Evolutionary conservation across 257 asterid species (phyloP), one percentile per base, ranked within the genome.

Genomic region (Plantago elongata): DNA sequence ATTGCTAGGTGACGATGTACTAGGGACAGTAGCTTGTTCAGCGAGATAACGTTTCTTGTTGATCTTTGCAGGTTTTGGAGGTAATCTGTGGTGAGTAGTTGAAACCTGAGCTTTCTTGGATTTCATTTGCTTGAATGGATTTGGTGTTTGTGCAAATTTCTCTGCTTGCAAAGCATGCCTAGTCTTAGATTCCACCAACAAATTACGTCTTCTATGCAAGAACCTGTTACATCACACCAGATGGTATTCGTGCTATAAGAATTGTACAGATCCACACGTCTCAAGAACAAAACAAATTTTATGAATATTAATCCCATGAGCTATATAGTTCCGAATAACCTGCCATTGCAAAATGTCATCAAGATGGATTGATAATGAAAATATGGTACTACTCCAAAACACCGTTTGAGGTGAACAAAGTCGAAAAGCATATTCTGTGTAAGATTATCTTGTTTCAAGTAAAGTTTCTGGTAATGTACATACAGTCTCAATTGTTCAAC

Each of bases 61-160:
- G n/a, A 74, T 67, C 65, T 80, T 86, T 27, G 54, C 15, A 1
- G 86, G 84, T 68, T 68, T 66, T 46, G 86, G 77, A 13, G 88
- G 77, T 73, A 61, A 87, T 79, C 60, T 77, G 54, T 51, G 75
- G 56, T 37, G 66, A 15, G 67, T 48, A 1, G 44, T 54, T 9
- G 22, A 40, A 63, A 54, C 57, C 44, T 57, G 57, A 56, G 74
- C 68, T 64, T 72, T 81, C 3, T 5, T 6, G 51, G 57, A 66
- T 55, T 47, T 69, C 49, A 34, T 7, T 65, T 77, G 76, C 58
- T 73, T 76, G 27, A 52, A 75, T 3, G 57, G 8, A 50, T 65
- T 67, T 9, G 64, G 54, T 8, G 58, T 70, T 11, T 61, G 51
- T 18, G 16, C 51, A 37, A 37, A 65, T 57, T 38, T 69, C 45